phyloP scores from a whole-genome alignment of 1,284 basidiomycete species.

The Laetiporus sulphureus region DNA sequence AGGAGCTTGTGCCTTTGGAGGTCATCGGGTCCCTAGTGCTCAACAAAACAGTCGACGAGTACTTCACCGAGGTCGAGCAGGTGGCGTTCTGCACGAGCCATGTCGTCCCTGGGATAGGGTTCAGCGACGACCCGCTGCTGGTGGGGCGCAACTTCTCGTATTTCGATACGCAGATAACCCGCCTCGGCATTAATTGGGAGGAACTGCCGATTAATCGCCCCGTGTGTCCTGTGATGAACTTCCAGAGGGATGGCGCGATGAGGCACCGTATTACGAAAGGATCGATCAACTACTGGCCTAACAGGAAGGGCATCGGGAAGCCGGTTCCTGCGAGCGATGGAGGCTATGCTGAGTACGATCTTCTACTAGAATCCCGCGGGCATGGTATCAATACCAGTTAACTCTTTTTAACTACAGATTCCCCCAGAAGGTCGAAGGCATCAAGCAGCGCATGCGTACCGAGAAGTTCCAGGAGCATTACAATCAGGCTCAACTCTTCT shows the following conservation, averaged over 20 bases:
- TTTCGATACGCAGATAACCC: slow-evolving; percentile 72
- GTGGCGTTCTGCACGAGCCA: slow-evolving; percentile 80
- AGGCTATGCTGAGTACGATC: slow-evolving; percentile 57
- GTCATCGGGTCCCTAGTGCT: slow-evolving; percentile 73
- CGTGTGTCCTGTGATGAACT: slow-evolving; percentile 73
- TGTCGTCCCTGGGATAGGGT: slow-evolving; percentile 79
- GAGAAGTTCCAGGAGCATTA: slow-evolving; percentile 74
- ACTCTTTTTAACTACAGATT: slow-evolving; percentile 26
- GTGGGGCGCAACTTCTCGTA: slow-evolving; percentile 83
- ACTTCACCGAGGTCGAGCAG: slow-evolving; percentile 80
- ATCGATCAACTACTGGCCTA: slow-evolving; percentile 69
- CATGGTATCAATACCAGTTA: background rate
- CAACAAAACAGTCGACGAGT: slow-evolving; percentile 64
- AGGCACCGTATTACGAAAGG: slow-evolving; percentile 57
- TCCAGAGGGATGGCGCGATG: slow-evolving; percentile 60
- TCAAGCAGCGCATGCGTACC: slow-evolving; percentile 63
- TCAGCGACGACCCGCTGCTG: slow-evolving; percentile 75
- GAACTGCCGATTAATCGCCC: slow-evolving; percentile 79
- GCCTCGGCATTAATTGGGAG: slow-evolving; percentile 71
- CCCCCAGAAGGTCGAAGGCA: slow-evolving; percentile 46
- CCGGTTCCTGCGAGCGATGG: slow-evolving; percentile 45
- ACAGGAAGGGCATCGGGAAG: slow-evolving; percentile 50
- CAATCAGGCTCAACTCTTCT: slow-evolving; percentile 69
- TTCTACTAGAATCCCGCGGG: too few species aligned
- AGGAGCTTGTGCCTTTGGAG: slow-evolving; percentile 69